Evolutionary conservation across 495 filamentous ascomycete genomes (phyloP), one percentile per base, ranked within the genome.

Genomic region (Penicillium paradoxum): DNA sequence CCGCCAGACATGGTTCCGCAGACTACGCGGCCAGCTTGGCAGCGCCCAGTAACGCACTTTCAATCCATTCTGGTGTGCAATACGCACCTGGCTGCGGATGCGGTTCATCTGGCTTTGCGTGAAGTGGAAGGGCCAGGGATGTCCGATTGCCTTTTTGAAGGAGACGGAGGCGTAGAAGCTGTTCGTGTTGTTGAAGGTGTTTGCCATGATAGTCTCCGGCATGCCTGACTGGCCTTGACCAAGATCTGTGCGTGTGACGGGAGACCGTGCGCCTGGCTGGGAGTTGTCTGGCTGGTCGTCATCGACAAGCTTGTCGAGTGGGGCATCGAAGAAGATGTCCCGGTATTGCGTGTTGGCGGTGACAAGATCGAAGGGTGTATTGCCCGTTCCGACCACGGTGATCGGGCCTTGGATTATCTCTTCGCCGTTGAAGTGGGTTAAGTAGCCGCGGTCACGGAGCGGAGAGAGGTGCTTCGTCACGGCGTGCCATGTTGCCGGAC

Each of bases 351-450:
- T 47, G 43, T 77, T 71, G 19, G 73, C 66, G 19, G 72, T 70
- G 18, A 87, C 67, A 15, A 73, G 60, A 37, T 87, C 77, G 62
- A 93, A 90, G 0, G 89, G 87, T 0, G 88, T 80, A 57, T 86
- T 85, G 7, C 90, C 90, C 1, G 90, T 92, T 7, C 82, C 88
- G 14, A 95, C 83, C 0, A 95, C 80, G 2, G 89, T 95, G 13
- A 96, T 62, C 4, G 84, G 83, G 2, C 86, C 72, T 5, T 58
- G 55, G 45, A 75, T 47, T 11, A 76, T 53, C 18, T 72, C 68
- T 0, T 71, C 75, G 24, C 84, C 69, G 50, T 75, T 74, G 51
- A 82, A 79, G 51, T 77, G 76, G 2, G 77, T 83, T 8, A 90
- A 69, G 67, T 81, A 89, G 51, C 78, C 78, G n/a, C 72, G 66